phyloP scores from a whole-genome alignment of 2,329 filamentous ascomycete species.

The Aureobasidium pullulans region DNA sequence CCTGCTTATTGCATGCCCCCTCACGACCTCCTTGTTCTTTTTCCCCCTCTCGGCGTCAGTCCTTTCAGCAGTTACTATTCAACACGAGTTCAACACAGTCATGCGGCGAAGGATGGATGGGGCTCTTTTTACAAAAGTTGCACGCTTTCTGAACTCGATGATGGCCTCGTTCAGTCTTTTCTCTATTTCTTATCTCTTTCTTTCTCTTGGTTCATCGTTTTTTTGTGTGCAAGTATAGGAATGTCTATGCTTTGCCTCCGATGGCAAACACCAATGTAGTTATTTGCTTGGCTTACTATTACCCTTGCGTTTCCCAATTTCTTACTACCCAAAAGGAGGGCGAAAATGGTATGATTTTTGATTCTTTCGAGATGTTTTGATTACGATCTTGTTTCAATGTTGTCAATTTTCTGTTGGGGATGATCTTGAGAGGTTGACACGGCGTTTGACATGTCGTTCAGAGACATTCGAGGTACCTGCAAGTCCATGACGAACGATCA shows the following conservation, averaged over 20 bases:
- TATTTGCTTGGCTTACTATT: constrained; percentile 12
- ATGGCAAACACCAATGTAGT: constrained; percentile 4
- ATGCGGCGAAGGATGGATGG: constrained; percentile 13
- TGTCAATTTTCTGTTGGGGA: neutral
- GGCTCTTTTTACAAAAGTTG: constrained; percentile 15
- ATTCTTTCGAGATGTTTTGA: constrained; percentile 1
- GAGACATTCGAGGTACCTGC: neutral
- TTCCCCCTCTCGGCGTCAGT: constrained; percentile 15
- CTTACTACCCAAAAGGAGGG: constrained; percentile 11
- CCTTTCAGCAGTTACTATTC: constrained; percentile 9
- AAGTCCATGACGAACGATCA: neutral
- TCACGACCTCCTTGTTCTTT: constrained; percentile 16
- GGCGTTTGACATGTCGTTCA: neutral
- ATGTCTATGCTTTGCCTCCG: constrained; percentile 2
- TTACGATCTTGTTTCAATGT: neutral
- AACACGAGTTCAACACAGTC: constrained; percentile 12
- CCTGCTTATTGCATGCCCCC: constrained; percentile 17
- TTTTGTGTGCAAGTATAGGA: neutral
- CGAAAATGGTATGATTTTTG: constrained; percentile 11
- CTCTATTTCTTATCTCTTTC: constrained; percentile 8
- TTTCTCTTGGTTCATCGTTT: neutral
- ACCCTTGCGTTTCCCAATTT: constrained; percentile 9
- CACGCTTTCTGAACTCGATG: constrained; percentile 9
- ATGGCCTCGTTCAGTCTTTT: constrained; percentile 9
- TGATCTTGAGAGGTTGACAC: neutral